Evolutionary conservation across 2,329 filamentous ascomycete species (phyloP), one percentile per base, ranked within the genome.

Genomic region (Davidsoniella australis): DNA sequence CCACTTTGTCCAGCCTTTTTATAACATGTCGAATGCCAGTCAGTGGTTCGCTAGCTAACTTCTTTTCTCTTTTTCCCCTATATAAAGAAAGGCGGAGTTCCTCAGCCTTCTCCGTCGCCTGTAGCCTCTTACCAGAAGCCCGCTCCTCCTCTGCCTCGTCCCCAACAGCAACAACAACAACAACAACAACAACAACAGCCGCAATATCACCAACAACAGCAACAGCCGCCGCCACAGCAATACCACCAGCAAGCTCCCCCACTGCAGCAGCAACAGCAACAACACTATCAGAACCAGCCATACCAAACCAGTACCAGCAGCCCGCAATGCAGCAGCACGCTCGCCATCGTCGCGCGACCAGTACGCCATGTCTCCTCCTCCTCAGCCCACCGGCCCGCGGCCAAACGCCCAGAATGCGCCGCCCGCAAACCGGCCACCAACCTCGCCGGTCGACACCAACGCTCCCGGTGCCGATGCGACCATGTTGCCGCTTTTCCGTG

Each of bases 401-500:
- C 66, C 66, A 29, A 58, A 33, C 61, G 48, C 56, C 39, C 66
- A 66, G 54, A 73, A 72, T 39, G 73, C 72, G 57, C 66, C 78
- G 56, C 59, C 76, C 56, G 59, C 68, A 60, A 75, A 76, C 58
- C 72, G 78, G 57, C 75, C 81, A 57, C 76, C 85, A 57, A 75
- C 77, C 56, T 77, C 79, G 56, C 73, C 85, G 54, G 63, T 68
- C 56, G 59, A 71, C 24, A 58, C 70, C 14, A 63, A 61, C 29
- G 61, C 61, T 23, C 57, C 63, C 41, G 67, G 68, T 44, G 73
- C 78, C 47, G 82, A 88, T 59, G 73, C 80, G n/a, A 80, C 78
- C 1, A 72, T 98, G 16, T 78, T 86, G 62, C 84, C 84, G 3
- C 70, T 96, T 23, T 98, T 96, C 67, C 75, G 84, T 53, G 86